These are phyloP conservation scores for Epichloe uncinata DNA, from an alignment of 2,329 filamentous ascomycete species.

Conservation along the genomic window DNA sequence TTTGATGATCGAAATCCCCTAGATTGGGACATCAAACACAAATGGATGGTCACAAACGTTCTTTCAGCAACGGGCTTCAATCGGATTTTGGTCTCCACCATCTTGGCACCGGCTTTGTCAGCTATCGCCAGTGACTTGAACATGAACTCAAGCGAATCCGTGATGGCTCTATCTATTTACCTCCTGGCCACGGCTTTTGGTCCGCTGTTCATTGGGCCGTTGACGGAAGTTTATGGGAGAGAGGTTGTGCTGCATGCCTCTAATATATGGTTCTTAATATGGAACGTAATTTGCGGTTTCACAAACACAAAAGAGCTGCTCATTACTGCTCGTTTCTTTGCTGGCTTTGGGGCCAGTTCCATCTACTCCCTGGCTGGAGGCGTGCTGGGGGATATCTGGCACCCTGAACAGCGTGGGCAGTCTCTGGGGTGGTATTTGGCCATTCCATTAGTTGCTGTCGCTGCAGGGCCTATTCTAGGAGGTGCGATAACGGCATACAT, in stretches of 20 bases:
- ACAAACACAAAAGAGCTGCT: conserved; percentile 25
- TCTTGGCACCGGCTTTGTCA: conserved; percentile 36
- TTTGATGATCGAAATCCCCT: not conserved
- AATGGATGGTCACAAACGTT: conserved; percentile 36
- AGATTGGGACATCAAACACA: conserved; percentile 22
- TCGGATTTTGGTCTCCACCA: conserved; percentile 37
- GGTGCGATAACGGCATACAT: conserved; percentile 24
- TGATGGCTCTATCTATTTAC: conserved; percentile 32
- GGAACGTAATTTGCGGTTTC: conserved; percentile 33
- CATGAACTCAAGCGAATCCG: conserved; percentile 33
- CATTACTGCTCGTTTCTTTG: conserved; percentile 31
- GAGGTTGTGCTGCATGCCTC: conserved; percentile 26
- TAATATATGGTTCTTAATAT: conserved; percentile 36
- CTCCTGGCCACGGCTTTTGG: conserved; percentile 30
- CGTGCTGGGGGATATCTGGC: conserved; percentile 33
- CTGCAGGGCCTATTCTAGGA: conserved; percentile 26
- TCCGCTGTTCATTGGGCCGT: conserved; percentile 27
- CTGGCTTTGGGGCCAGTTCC: conserved; percentile 33
- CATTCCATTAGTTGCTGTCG: conserved; percentile 26
- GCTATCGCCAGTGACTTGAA: conserved; percentile 36
- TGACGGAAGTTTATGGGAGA: conserved; percentile 37
- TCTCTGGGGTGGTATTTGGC: conserved; percentile 24
- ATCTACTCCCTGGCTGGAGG: conserved; percentile 32
- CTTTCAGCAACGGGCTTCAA: conserved; percentile 37
- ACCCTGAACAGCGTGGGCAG: conserved; percentile 29